Base-by-base conservation (phyloP, 2,329 filamentous ascomycete genomes). In the Fusarium tupiense region DNA sequence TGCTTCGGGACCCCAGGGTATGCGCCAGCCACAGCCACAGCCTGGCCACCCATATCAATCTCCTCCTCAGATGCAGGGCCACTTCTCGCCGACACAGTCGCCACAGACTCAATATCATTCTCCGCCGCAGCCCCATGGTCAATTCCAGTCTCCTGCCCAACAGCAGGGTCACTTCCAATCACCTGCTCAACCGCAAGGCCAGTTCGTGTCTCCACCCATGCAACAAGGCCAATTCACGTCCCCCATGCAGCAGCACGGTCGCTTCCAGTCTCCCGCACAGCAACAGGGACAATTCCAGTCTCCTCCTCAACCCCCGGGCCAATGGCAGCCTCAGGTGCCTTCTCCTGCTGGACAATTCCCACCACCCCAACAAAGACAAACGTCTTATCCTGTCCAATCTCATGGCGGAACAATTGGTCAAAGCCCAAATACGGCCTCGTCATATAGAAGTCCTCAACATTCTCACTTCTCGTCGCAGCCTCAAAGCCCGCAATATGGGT, bases 371-470 rank as follows among this genome's bases (percentile, higher is more conserved):
- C 84, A 85, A 41, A 84, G 84, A 2, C 73, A 68, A 33, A 78
- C 80, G 19, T 85, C 85, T 50, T 64, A 71, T 12, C 72, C 81
- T 20, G 83, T 84, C 9, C 82, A 83, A 53, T 82, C 81, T 35
- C 83, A 84, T 54, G 83, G 81, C 44, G 83, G 81, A 26, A 73
- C 65, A 19, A 57, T 76, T n/a, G 79, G 74, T 6, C 80, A 83
- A 56, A 73, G 77, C 46, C 43, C 77, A 17, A 76, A 74, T 19
- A 72, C 65, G n/a, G 63, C 70, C 19, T 26, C 73, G 19, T 29
- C 73, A 35, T 72, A 67, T 31, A 75, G 50, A 40, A 66, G 52
- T 33, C 65, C 64, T 53, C 67, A 40, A 22, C 61, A 70, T 49
- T 60, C 66, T 40, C 59, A 70, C 11, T 70, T 70, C 46, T 46